Evolutionary conservation across 2,329 filamentous ascomycete genomes (phyloP), one percentile per base, ranked within the genome.

Genomic region (Escovopsis weberi): DNA sequence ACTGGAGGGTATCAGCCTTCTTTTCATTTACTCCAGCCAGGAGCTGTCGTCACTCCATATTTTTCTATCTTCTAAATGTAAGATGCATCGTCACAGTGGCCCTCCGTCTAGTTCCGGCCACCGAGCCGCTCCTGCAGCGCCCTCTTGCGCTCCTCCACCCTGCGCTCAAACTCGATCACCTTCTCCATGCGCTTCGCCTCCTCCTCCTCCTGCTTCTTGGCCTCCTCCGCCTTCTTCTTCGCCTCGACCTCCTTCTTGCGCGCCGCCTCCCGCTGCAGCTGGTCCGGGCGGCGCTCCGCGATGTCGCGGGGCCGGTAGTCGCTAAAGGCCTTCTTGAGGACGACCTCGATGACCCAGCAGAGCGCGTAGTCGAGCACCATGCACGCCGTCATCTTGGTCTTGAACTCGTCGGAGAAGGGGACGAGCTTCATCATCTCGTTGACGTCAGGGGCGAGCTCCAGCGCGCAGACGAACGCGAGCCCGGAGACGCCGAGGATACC

Each of bases 251-350:
- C 70, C 44, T 69, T 69, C 59, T 82, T 83, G 51, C 88, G 74
- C 49, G 70, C 69, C 43, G 73, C 67, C 65, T 96, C 89, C 37
- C 80, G 70, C 58, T 79, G 75, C 10, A 94, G 66, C 70, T 98
- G 91, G 57, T 98, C 91, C 4, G 83, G 80, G 45, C 91, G 70
- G 48, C 91, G 74, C 41, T 83, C 69, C 2, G 91, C 89, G 56
- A 98, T 96, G 58, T 96, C 91, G 59, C 94, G 89, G 2, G 91
- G 86, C 50, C 78, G 80, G 67, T 85, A 94, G 62, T 98, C 91
- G 50, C 83, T 89, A 63, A 96, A 98, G 28, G 82, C 61, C 40
- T 60, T 67, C 72, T 98, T 98, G 53, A 98, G 71, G 0, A 78
- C 72, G 51, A 88, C 80, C 66, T 98, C 91, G 47, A 96, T 84